Conservation (phyloP, 208 protist species). For the Leishmania tropica region DNA sequence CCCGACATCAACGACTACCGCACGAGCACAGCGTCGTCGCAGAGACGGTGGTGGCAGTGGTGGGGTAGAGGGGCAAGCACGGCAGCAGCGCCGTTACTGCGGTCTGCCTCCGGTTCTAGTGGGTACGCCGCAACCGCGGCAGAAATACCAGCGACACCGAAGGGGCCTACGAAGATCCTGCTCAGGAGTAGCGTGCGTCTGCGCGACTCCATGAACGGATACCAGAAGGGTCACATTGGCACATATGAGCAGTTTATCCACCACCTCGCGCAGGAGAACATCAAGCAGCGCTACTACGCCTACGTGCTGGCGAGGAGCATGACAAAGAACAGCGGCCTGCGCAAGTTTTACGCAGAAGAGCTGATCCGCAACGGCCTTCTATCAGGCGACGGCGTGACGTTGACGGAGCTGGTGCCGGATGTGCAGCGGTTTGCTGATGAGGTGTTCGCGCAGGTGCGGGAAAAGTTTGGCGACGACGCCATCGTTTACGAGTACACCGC, state of each 20-base stretch:
- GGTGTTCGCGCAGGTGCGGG: slow-evolving; percentile 29
- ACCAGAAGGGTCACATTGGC: slow-evolving; percentile 54
- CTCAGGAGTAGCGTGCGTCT: slow-evolving; percentile 43
- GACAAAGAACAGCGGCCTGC: slow-evolving; percentile 9
- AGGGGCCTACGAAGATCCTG: slow-evolving; percentile 17
- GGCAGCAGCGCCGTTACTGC: neutral
- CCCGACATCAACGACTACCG: neutral
- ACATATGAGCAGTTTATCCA: slow-evolving; percentile 55
- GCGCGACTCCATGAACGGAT: slow-evolving; percentile 56
- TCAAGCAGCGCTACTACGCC: slow-evolving; percentile 41
- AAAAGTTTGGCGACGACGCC: slow-evolving; percentile 37
- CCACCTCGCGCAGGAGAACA: slow-evolving; percentile 38
- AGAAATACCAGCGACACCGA: neutral
- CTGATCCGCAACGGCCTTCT: slow-evolving; percentile 61
- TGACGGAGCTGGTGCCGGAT: slow-evolving; percentile 44
- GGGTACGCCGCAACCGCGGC: too few relatives aligned
- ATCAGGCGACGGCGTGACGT: slow-evolving; percentile 33
- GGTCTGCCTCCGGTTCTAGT: neutral
- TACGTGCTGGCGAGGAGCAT: slow-evolving; percentile 35
- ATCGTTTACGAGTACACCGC: slow-evolving; percentile 44
- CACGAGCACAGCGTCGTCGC: neutral
- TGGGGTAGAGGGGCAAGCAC: neutral
- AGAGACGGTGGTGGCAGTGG: slow-evolving; percentile 6
- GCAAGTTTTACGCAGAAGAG: slow-evolving; percentile 53
- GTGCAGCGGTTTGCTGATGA: slow-evolving; percentile 39